These are phyloP conservation scores for Macrolepiota fuliginosa DNA, from an alignment of 768 basidiomycete species.

Conservation along the genomic window DNA sequence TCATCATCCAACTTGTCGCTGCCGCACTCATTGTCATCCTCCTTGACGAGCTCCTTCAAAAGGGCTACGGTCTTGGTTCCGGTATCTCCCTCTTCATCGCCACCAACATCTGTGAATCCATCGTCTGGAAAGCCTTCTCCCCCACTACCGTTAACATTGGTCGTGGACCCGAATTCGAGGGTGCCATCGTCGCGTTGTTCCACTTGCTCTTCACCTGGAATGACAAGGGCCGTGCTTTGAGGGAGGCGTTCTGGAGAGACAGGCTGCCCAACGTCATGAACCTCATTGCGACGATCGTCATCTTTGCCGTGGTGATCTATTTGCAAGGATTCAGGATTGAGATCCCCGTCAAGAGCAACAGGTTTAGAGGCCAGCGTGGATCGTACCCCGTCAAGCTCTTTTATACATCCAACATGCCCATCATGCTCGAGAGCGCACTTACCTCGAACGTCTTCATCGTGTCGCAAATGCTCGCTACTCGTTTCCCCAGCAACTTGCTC, in stretches of 20 bases:
- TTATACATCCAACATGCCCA: conserved; percentile 99
- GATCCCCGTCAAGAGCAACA: conserved; percentile 96
- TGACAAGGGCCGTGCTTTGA: conserved; percentile 94
- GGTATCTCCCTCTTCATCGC: conserved; percentile 99
- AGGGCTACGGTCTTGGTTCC: conserved; percentile 97
- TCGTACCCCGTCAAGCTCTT: conserved; percentile 97
- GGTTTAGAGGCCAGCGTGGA: conserved; percentile 94
- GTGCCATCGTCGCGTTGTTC: conserved; percentile 94
- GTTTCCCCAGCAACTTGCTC: conserved; percentile 90
- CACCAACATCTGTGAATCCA: conserved; percentile 99
- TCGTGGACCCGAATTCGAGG: conserved; percentile 97
- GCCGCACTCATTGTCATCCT: conserved; percentile 97
- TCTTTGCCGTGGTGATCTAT: conserved; percentile 96
- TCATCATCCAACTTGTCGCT: conserved; percentile 93
- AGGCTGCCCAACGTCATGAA: conserved; percentile 98
- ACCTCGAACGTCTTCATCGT: conserved; percentile 95
- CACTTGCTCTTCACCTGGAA: conserved; percentile 98
- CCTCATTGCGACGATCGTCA: conserved; percentile 85
- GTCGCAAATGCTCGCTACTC: conserved; percentile 89
- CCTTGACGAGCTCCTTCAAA: conserved; percentile 97
- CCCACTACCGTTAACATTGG: conserved; percentile 98
- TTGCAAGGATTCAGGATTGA: conserved; percentile 98
- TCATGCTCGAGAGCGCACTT: conserved; percentile 95
- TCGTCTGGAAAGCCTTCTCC: conserved; percentile 99
- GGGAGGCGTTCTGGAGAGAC: conserved; percentile 98